phyloP scores from a whole-genome alignment of 306 rosid genomes.

The Biancaea sappan region DNA sequence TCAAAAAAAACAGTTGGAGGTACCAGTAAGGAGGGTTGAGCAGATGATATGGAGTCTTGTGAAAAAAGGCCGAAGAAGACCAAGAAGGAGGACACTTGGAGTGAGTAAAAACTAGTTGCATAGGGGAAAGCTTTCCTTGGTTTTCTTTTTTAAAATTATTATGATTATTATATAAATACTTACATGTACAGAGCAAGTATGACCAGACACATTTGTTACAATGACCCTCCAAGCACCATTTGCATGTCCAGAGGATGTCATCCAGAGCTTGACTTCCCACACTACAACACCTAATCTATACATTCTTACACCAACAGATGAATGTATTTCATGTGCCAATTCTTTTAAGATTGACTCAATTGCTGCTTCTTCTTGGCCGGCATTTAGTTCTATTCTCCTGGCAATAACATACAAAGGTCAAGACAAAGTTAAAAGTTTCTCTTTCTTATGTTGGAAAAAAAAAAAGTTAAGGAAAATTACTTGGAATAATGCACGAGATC shows the following conservation, averaged over 20 bases:
- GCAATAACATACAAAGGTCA: constrained; percentile 42
- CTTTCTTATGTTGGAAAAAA: constrained; percentile 29
- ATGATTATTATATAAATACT: constrained; percentile 32
- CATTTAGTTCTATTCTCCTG: constrained; percentile 69
- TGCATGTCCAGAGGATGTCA: constrained; percentile 70
- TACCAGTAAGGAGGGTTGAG: no score
- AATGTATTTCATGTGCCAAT: constrained; percentile 73
- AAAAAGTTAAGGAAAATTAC: constrained; percentile 50
- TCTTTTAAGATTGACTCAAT: constrained; percentile 70
- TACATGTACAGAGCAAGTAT: constrained; percentile 90
- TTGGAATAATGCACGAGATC: constrained; percentile 80
- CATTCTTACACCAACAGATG: constrained; percentile 92
- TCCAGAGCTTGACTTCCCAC: constrained; percentile 98
- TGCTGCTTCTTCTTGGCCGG: constrained; percentile 61
- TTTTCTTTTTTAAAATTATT: constrained; percentile 22
- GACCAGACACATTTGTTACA: constrained; percentile 95
- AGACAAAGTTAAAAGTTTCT: constrained; percentile 34
- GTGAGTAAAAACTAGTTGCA: constrained; percentile 3
- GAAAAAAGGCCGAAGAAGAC: no score
- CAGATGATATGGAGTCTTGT: no score
- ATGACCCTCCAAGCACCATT: constrained; percentile 94
- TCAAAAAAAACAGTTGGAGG: no score
- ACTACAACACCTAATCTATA: constrained; percentile 89
- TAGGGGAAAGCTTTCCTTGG: constrained; percentile 28
- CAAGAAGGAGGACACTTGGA: no score